Percentiles rank a stretch among this genome's conserved stretches.
Conservation (phyloP, 73 alveolate species). For the Blepharisma japonicum region DNA sequence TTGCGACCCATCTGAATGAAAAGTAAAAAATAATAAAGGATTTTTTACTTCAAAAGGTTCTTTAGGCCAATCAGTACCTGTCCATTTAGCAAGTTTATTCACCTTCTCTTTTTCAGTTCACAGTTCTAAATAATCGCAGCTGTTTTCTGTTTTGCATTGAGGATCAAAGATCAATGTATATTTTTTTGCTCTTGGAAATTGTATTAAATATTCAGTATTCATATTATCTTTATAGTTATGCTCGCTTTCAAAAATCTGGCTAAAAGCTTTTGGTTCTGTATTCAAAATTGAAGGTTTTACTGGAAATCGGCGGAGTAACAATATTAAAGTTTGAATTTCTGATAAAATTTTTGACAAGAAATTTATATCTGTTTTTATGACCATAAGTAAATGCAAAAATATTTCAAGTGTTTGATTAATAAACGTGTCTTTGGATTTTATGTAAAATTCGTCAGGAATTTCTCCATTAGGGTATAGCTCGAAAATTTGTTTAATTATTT, state of each 20-base stretch:
- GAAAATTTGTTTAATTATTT: not conserved
- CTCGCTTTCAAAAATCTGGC: too few species aligned
- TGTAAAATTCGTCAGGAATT: not conserved
- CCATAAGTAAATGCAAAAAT: not conserved
- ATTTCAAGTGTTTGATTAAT: not conserved
- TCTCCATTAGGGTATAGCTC: not conserved
- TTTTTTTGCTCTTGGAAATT: too few species aligned
- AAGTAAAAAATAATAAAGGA: not conserved
- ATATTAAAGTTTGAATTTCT: not conserved
- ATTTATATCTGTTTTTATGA: not conserved
- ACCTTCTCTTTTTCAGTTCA: not conserved
- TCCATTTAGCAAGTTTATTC: not conserved
- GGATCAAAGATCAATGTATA: not conserved
- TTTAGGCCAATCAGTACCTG: not conserved
- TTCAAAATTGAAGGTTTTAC: not conserved
- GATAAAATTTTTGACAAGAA: slow-evolving; percentile 12
- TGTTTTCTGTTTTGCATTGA: slow-evolving; percentile 13
- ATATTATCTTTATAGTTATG: too few species aligned
- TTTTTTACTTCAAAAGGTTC: slow-evolving; percentile 14
- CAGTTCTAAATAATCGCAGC: not conserved
- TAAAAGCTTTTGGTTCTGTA: not conserved
- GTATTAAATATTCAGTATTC: too few species aligned
- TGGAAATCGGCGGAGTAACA: not conserved
- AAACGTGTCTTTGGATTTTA: not conserved
- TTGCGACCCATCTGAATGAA: not conserved